Conservation (phyloP, 2,329 filamentous ascomycete species). For the Neofusicoccum laricinum region DNA sequence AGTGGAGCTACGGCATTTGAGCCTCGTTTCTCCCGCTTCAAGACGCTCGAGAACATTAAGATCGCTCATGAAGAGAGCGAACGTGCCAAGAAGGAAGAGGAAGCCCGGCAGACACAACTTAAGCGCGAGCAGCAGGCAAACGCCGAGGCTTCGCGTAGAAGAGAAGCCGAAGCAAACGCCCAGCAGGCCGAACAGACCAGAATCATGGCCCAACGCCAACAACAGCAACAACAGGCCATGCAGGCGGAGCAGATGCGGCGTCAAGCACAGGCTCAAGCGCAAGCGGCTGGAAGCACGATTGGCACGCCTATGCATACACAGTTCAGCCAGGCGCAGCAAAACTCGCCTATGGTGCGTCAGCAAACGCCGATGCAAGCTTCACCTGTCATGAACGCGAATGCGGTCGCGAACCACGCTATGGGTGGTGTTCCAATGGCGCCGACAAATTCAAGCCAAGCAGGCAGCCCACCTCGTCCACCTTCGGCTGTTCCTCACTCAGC, state of each 20-base stretch:
- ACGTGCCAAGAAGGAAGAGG: constrained; percentile 45
- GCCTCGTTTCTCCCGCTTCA: constrained; percentile 85
- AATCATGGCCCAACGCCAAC: constrained; percentile 17
- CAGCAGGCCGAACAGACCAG: constrained; percentile 23
- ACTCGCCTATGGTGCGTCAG: constrained; percentile 59
- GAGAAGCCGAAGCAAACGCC: constrained; percentile 12
- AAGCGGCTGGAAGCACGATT: constrained; percentile 21
- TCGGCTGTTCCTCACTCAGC: constrained; percentile 37
- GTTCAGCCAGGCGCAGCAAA: constrained; percentile 58
- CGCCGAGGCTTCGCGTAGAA: constrained; percentile 19
- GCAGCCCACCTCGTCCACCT: constrained; percentile 37
- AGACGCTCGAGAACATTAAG: constrained; percentile 83
- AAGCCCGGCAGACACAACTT: constrained; percentile 50
- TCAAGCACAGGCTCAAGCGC: constrained; percentile 31
- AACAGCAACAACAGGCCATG: constrained; percentile 21
- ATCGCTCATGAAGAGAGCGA: constrained; percentile 72
- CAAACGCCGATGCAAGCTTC: constrained; percentile 48
- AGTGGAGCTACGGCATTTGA: constrained; percentile 73
- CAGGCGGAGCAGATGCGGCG: constrained; percentile 14
- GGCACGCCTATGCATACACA: constrained; percentile 24
- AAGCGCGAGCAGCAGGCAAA: constrained; percentile 24
- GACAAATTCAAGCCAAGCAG: constrained; percentile 37
- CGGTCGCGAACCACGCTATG: constrained; percentile 30
- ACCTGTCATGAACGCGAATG: constrained; percentile 38
- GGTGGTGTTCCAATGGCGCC: constrained; percentile 46